Percentiles rank a stretch among this genome's conserved stretches.
Conservation (phyloP, 768 basidiomycete genomes). For the Kockovaella imperatae region DNA sequence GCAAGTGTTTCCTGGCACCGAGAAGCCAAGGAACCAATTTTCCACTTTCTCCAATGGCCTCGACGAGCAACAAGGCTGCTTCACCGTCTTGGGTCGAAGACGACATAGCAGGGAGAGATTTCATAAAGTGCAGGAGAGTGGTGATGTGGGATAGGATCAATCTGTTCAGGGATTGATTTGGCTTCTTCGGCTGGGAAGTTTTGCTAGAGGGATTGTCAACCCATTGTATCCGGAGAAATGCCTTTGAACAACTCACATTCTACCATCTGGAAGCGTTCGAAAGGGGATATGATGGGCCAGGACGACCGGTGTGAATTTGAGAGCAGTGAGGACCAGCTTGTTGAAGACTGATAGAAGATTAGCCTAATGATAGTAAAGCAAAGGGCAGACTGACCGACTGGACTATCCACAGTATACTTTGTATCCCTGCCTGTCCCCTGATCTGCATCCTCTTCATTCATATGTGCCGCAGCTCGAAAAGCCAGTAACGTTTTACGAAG, state of each 20-base stretch:
- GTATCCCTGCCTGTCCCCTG: conserved; percentile 47
- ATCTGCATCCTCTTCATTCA: conserved; percentile 72
- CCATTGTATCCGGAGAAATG: not conserved
- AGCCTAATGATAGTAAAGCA: not conserved
- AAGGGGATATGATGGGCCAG: conserved; percentile 80
- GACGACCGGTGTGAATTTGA: conserved; percentile 84
- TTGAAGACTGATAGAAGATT: conserved; percentile 63
- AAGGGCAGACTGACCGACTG: conserved; percentile 54
- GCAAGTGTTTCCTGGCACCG: conserved; percentile 72
- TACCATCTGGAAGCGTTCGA: conserved; percentile 68
- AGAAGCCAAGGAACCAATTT: conserved; percentile 85
- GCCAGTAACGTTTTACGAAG: conserved; percentile 77
- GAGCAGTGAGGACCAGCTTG: conserved; percentile 76
- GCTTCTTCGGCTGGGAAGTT: conserved; percentile 67
- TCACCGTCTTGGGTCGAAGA: conserved; percentile 14
- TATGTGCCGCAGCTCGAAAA: conserved; percentile 80
- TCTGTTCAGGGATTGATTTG: conserved; percentile 77
- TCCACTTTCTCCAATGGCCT: conserved; percentile 73
- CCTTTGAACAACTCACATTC: conserved; percentile 57
- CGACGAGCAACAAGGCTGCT: conserved; percentile 44
- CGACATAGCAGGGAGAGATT: conserved; percentile 61
- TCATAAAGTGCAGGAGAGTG: conserved; percentile 70
- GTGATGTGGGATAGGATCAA: conserved; percentile 82
- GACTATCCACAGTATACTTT: conserved; percentile 79
- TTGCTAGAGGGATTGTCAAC: conserved; percentile 51